Base-by-base conservation (phyloP, 169 alveolate species). In the Plasmodium gaboni region DNA sequence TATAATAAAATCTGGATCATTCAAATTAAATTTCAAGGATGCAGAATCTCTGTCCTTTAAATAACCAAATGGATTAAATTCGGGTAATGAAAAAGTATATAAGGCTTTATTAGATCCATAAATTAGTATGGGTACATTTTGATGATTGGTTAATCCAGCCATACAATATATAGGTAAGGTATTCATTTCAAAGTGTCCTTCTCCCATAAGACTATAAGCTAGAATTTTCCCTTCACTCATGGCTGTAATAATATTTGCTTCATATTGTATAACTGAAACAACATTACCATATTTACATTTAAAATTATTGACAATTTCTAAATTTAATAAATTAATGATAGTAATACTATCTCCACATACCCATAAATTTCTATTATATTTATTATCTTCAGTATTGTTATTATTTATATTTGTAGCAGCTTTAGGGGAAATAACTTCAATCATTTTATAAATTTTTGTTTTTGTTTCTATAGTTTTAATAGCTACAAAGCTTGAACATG, bases 271-370 rank as follows among this genome's bases (percentile, higher is more conserved):
- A 8, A 86, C 86, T 2, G 92, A 86, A 3, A 86, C 92, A 15
- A 86, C 92, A 60, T 65, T 72, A 1, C 92, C 92, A 71, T 71
- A 86, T 48, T 72, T 69, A 38, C 92, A 86, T 61, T 71, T 86
- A 24, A 86, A 26, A 15, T 19, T 64, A 32, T 64, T 86, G 3
- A 86, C 87, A 13, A 86, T 71, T 71, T 86, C 78, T 60, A 86
- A 60, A 61, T 69, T 86, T 50, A 86, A 61, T 15, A 86, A 73
- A 48, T 71, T 86, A n/a, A 86, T 71, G 15, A 86, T 86, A 1
- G 92, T 86, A 46, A 86, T 86, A 64, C 86, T 71, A 50, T 86
- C 92, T 24, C 92, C 92, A 86, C 92, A 86, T 13, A 86, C 76
- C 92, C 92, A 86, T 48, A 86, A 60, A 8, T 74, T 72, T 13